Evolutionary conservation across 129 eudicot species (phyloP).

Genomic region (Cynara cardunculus): DNA sequence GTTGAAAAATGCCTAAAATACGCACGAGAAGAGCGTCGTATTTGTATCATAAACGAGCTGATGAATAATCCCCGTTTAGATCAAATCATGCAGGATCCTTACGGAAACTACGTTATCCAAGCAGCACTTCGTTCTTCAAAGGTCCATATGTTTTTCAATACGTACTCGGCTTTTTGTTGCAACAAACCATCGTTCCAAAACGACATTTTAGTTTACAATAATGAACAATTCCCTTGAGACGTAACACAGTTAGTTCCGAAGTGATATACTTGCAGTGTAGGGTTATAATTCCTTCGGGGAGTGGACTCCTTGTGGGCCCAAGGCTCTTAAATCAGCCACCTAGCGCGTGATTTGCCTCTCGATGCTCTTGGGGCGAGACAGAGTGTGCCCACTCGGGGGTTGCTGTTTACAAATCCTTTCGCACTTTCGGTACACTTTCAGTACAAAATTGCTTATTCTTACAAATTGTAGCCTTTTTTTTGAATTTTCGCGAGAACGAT

Average conservation of each 20-base stretch:
- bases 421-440: too few species aligned
- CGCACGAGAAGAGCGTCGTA: conserved; percentile 46
- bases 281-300: too few species aligned
- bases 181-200: neutral
- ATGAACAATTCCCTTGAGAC: neutral
- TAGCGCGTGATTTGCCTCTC: too few species aligned
- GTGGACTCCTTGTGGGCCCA: too few species aligned
- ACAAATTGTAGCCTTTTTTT: neutral
- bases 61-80: conserved; percentile 44
- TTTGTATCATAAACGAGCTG: conserved; percentile 39
- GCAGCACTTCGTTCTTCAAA: conserved; percentile 54
- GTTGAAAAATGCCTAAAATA: conserved; percentile 57
- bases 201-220: neutral
- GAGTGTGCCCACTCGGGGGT: too few species aligned
- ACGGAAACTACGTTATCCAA: conserved; percentile 57
- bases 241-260: neutral
- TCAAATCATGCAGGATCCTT: conserved; percentile 63
- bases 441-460: too few species aligned
- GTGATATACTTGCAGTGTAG: too few species aligned
- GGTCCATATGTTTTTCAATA: conserved; percentile 24
- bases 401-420: too few species aligned
- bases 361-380: too few species aligned
- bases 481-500: neutral
- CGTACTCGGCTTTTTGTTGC: neutral
- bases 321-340: too few species aligned